Base-by-base conservation (phyloP, 2,329 filamentous ascomycete species). In the Exutisphaerella laricina region DNA sequence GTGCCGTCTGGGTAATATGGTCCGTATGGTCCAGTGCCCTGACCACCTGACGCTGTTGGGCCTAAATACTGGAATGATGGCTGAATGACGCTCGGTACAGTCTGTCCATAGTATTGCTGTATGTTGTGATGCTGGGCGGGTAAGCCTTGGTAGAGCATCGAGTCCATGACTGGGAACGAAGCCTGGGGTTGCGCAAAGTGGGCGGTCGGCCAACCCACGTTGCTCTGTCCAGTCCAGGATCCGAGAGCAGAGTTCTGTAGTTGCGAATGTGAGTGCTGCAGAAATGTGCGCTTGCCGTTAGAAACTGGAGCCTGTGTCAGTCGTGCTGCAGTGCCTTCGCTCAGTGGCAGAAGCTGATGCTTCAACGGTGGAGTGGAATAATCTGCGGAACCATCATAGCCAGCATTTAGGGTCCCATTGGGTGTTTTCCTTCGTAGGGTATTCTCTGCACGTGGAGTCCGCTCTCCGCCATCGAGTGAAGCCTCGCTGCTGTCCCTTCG, bases 341-440 rank as follows among this genome's bases (percentile, higher is more conserved):
- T 67, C 23, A 77, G 74, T 3, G 86, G 81, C 20, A 94, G 71
- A 14, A 92, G 73, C 61, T 95, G 79, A 61, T 95, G 88, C 66
- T 96, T 96, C 1, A 82, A 80, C 22, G 59, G 51, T 29, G 54
- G 57, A 21, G 55, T 53, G 13, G 46, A 22, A 14, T 56, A 52
- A 26, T 59, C 57, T 8, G 50, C 53, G 4, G 85, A 86, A 22
- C 85, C 88, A 72, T 97, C 89, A 59, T 95, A 96, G 8, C 88
- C 88, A 41, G 86, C 88, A 52, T 90, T 84, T 48, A 97, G 77
- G 26, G 88, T 95, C n/a, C 90, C 92, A 59, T 83, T 90, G 4
- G 90, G 92, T 6, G 90, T 97, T 66, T 97, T 97, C 53, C 90
- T 80, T 53, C 90, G 80, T 43, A 96, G 72, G 56, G 87, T 85